Evolutionary conservation across 306 rosid species (phyloP).

Genomic region (Castanea crenata): DNA sequence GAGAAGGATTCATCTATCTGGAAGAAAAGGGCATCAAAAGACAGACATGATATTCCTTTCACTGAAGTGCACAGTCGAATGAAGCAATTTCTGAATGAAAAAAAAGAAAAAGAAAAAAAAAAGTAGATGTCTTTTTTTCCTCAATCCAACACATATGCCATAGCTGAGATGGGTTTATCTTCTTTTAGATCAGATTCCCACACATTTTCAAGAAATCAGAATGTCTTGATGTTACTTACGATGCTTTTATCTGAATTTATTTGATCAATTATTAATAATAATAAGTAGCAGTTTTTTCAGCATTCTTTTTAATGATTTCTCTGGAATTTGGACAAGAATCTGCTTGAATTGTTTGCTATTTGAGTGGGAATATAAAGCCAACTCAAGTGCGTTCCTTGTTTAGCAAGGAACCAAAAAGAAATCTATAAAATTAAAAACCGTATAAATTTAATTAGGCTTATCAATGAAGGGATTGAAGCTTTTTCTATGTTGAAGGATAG

Average conservation of each 20-base stretch:
- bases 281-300: slow-evolving; percentile 45
- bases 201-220: slow-evolving; percentile 40
- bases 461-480: background rate
- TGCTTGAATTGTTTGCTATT: background rate
- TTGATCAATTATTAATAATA: slow-evolving; percentile 43
- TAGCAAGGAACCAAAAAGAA: background rate
- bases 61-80: slow-evolving; percentile 5
- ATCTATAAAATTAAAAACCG: background rate
- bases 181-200: slow-evolving; percentile 48
- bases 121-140: slow-evolving; percentile 27
- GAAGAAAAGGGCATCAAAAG: slow-evolving; percentile 24
- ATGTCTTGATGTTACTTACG: slow-evolving; percentile 43
- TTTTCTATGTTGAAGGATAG: background rate
- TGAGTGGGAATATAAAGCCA: background rate
- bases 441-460: background rate
- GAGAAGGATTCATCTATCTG: slow-evolving; percentile 7
- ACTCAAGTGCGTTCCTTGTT: background rate
- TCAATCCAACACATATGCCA: slow-evolving; percentile 33
- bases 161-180: slow-evolving; percentile 35
- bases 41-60: slow-evolving; percentile 2
- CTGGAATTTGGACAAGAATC: slow-evolving; percentile 5
- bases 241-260: slow-evolving; percentile 50
- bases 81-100: slow-evolving; percentile 25
- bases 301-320: slow-evolving; percentile 2
- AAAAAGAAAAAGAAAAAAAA: slow-evolving; percentile 18